Base-by-base conservation (phyloP, 305 asterid genomes). In the Fraxinus velutina region DNA sequence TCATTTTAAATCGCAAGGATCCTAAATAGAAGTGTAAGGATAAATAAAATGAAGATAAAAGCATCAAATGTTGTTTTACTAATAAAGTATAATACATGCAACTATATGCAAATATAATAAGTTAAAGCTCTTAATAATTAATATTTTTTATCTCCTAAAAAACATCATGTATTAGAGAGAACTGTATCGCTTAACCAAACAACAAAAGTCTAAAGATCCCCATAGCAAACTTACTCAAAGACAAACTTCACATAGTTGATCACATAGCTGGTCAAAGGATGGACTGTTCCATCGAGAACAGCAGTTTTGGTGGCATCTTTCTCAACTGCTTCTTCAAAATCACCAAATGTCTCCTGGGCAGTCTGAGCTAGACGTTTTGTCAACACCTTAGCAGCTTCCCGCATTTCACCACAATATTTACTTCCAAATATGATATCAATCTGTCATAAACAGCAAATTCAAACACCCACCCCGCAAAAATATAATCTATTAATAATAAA, bases 251-350 rank as follows among this genome's bases (percentile, higher is more conserved):
- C 98, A n/a, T 95, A 95, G 88, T 95, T 95, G 64, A 94, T 95
- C 74, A 95, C 97, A 77, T 94, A 94, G 92, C 98, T 94, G 66
- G 99, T 94, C 81, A 96, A 84, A 68, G 97, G 98, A 86, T 96
- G 98, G 82, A 95, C 99, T 24, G 98, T 95, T 88, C 99, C 99
- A 90, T 95, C 99, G 47, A 92, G 93, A 89, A 95, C 97, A 74
- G 98, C 91, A 76, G 98, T 96, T 88, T 94, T 94, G 12, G 99
- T 94, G 79, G 96, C 92, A 83, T 95, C 99, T 84, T 95, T 93
- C 78, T 95, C 99, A 77, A 95, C 99, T 75, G 97, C 99, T 84
- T 96, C 99, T 88, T 94, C 96, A 81, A 96, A 96, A 90, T 96
- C 99, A 30, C 86, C 96, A 72, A 96, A 92, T 21, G 98, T 96